Percentiles rank a stretch among this genome's conserved stretches.
These are phyloP conservation scores for Globisporangium cystogenes DNA, from an alignment of 352 stramenopile genomes.

Conservation along the genomic window DNA sequence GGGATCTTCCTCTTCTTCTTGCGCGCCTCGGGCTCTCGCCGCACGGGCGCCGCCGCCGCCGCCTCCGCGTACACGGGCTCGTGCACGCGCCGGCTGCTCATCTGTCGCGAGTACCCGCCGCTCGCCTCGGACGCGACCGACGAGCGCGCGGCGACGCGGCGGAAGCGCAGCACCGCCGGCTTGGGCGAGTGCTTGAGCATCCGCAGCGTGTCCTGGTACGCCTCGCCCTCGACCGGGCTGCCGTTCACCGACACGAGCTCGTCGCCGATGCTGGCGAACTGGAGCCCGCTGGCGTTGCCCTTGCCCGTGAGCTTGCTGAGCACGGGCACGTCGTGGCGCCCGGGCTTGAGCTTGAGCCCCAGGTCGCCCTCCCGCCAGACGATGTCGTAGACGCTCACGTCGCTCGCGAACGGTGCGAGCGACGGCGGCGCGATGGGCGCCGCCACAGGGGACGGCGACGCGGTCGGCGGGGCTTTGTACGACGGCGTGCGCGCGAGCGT, in stretches of 20 bases:
- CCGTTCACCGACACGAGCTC: conserved; percentile 84
- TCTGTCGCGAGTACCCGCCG: conserved; percentile 37
- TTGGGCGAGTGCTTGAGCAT: conserved; percentile 88
- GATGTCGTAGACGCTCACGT: conserved; percentile 78
- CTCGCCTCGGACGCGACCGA: conserved; percentile 46
- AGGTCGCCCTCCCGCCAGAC: conserved; percentile 85
- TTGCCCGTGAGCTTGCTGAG: conserved; percentile 83
- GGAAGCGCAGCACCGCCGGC: conserved; percentile 76
- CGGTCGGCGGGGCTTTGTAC: conserved; percentile 26
- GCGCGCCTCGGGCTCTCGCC: conserved; percentile 25
- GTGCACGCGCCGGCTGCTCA: conserved; percentile 42
- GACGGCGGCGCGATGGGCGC: conserved; percentile 25
- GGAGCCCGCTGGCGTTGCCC: conserved; percentile 71
- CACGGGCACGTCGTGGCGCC: conserved; percentile 65
- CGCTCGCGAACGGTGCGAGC: conserved; percentile 20
- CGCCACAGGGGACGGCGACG: conserved; percentile 18
- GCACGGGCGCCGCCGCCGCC: not conserved
- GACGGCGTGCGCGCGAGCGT: conserved; percentile 58
- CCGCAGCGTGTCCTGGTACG: conserved; percentile 80
- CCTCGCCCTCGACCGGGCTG: conserved; percentile 65
- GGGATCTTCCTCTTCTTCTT: conserved; percentile 82
- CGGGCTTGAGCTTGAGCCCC: conserved; percentile 83
- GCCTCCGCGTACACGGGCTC: conserved; percentile 20
- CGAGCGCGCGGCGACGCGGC: conserved; percentile 54
- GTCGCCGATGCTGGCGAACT: conserved; percentile 79